Evolutionary conservation across 495 filamentous ascomycete genomes (phyloP), one percentile per base, ranked within the genome.

Genomic region (Trichocladium antarcticum): DNA sequence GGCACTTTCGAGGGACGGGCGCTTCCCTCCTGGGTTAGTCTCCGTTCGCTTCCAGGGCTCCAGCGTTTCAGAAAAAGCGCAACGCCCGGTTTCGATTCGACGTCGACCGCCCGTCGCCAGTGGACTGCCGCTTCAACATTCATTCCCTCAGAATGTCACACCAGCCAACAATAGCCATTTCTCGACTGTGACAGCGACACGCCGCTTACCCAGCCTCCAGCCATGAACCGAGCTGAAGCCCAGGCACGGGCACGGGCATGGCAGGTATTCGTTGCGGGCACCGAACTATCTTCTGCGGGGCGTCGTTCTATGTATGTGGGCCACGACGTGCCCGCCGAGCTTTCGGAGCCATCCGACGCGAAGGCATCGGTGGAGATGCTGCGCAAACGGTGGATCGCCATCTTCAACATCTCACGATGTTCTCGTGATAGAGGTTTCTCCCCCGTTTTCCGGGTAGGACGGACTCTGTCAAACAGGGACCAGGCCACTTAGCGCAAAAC

Each of bases 61-160:
- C 37, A 31, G 45, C 21, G 57, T 59, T 59, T 59, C 57, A 59
- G 45, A 29, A n/a, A 22, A 36, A 46, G 42, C 21, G 27, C 37
- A 40, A 24, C 16, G 47, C 53, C 54, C 37, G 53, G 47, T 24
- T 45, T 21, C 48, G 27, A 55, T 59, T 59, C 45, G 50, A 50
- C 36, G 49, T 19, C 49, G 49, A 45, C 32, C 9, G n/a, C 45
- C 14, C 14, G 21, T 10, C 6, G 36, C 34, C 49, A 49, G 40
- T 34, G 42, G 22, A 27, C 24, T 8, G 24, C 8, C 24, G 24
- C 24, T 27, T n/a, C n/a, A n/a, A n/a, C n/a, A n/a, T n/a, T n/a
- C n/a, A n/a, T n/a, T n/a, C n/a, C n/a, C n/a, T n/a, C n/a, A n/a
- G n/a, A n/a, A n/a, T n/a, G n/a, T n/a, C n/a, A n/a, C n/a, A n/a